Percentiles rank a stretch among this genome's conserved stretches.
Conservation (phyloP, 176 grass and related monocot species). For the Metroxylon sagu region DNA sequence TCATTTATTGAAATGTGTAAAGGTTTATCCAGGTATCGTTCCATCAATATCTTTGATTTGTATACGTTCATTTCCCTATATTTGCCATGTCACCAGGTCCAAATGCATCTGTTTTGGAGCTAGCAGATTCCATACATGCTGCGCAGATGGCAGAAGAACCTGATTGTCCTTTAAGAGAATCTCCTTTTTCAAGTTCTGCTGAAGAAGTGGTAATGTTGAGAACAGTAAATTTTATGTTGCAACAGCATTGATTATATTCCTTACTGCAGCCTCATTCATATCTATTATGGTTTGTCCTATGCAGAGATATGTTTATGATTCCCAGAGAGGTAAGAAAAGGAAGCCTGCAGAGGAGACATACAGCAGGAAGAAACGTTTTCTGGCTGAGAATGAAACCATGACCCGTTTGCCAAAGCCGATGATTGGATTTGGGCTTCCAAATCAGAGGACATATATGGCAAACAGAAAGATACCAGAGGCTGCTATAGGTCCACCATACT, state of each 20-base stretch:
- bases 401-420: slow-evolving; percentile 57
- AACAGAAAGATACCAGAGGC: slow-evolving; percentile 30
- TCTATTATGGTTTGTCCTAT: slow-evolving; percentile 1
- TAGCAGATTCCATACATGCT: slow-evolving; percentile 70
- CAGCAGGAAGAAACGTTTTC: slow-evolving; percentile 17
- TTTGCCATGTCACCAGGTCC: slow-evolving; percentile 33
- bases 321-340: slow-evolving; percentile 23
- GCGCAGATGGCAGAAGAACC: slow-evolving; percentile 37
- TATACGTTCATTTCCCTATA: too few relatives aligned
- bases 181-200: slow-evolving; percentile 2
- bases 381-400: slow-evolving; percentile 15
- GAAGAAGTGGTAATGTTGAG: slow-evolving; percentile 31
- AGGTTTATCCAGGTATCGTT: background rate
- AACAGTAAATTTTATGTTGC: too few relatives aligned
- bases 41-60: background rate
- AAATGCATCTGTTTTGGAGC: slow-evolving; percentile 40
- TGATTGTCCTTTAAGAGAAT: slow-evolving; percentile 11
- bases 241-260: too few relatives aligned
- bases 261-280: slow-evolving; percentile 15
- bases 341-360: slow-evolving; percentile 14
- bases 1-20: background rate
- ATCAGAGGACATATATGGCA: slow-evolving; percentile 8
- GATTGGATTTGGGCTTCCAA: slow-evolving; percentile 62
- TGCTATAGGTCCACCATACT: slow-evolving; percentile 66
- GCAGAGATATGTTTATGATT: background rate